These are phyloP conservation scores for Termitomyces sp. DNA, from an alignment of 768 basidiomycete species.

Conservation along the genomic window DNA sequence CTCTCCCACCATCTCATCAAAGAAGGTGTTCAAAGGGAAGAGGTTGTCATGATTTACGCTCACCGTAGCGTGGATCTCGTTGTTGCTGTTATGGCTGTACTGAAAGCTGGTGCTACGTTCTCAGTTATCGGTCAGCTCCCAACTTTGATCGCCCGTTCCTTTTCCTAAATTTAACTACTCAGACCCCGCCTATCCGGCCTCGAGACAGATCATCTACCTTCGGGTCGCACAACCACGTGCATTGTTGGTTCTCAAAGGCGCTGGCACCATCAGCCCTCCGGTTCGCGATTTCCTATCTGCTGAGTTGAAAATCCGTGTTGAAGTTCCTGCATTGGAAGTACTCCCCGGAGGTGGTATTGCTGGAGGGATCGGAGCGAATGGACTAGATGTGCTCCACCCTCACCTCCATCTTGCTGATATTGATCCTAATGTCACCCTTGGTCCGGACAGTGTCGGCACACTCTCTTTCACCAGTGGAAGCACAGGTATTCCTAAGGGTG, in stretches of 20 bases:
- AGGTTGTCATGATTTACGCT: constrained; percentile 98
- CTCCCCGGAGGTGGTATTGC: constrained; percentile 56
- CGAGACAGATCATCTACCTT: constrained; percentile 90
- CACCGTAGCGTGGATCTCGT: constrained; percentile 95
- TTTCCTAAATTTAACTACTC: constrained; percentile 1
- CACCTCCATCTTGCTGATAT: constrained; percentile 54
- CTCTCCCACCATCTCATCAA: constrained; percentile 87
- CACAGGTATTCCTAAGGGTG: constrained; percentile 98
- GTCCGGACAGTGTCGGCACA: constrained; percentile 95
- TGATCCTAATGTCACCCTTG: constrained; percentile 80
- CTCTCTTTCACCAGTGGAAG: constrained; percentile 96
- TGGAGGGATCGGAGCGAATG: constrained; percentile 50
- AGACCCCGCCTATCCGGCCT: constrained; percentile 97
- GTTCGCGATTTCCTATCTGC: constrained; percentile 81
- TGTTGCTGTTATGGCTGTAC: constrained; percentile 93
- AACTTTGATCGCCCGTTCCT: not conserved
- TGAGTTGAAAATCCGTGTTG: constrained; percentile 82
- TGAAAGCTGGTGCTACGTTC: constrained; percentile 95
- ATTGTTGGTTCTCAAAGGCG: constrained; percentile 86
- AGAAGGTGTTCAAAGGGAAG: constrained; percentile 84
- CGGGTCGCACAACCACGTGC: constrained; percentile 90
- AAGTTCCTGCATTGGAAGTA: constrained; percentile 87
- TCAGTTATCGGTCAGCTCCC: constrained; percentile 83
- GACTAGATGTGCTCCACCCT: constrained; percentile 57
- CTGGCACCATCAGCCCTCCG: constrained; percentile 73